phyloP scores from a whole-genome alignment of 306 rosid species.

The Mucuna pruriens region DNA sequence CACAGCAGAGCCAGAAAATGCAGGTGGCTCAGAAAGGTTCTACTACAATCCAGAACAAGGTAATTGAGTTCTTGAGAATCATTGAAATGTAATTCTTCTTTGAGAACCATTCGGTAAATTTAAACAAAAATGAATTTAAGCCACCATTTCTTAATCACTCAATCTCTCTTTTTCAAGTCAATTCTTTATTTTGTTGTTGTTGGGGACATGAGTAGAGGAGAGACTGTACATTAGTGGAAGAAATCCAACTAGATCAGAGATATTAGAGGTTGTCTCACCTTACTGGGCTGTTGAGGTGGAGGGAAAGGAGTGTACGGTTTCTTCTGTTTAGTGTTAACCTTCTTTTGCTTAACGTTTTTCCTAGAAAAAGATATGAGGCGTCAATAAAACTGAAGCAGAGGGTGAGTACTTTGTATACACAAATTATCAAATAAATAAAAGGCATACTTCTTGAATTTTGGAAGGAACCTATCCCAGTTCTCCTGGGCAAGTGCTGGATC shows the following conservation, averaged over 20 bases:
- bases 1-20: not conserved
- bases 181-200: not conserved
- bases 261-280: constrained; percentile 58
- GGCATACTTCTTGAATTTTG: constrained; percentile 83
- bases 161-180: not conserved
- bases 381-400: constrained; percentile 27
- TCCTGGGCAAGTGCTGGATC: constrained; percentile 86
- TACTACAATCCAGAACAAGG: constrained; percentile 1
- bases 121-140: not conserved
- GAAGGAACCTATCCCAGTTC: constrained; percentile 97
- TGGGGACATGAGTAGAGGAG: not conserved
- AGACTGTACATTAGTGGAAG: not conserved
- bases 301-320: constrained; percentile 88
- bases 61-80: not conserved
- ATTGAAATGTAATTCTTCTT: not conserved
- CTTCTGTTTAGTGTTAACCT: constrained; percentile 72
- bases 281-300: constrained; percentile 88
- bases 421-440: constrained; percentile 23
- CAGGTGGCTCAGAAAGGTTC: not conserved
- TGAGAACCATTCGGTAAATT: not conserved
- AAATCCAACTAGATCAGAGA: constrained; percentile 17
- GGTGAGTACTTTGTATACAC: not conserved
- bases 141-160: not conserved
- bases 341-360: constrained; percentile 87
- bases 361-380: constrained; percentile 47